A percentile compares a stretch with the other conserved stretches of the same genome.
These are phyloP conservation scores for Cymbopogon citratus DNA, from an alignment of 176 grass and related monocot species.

Conservation along the genomic window DNA sequence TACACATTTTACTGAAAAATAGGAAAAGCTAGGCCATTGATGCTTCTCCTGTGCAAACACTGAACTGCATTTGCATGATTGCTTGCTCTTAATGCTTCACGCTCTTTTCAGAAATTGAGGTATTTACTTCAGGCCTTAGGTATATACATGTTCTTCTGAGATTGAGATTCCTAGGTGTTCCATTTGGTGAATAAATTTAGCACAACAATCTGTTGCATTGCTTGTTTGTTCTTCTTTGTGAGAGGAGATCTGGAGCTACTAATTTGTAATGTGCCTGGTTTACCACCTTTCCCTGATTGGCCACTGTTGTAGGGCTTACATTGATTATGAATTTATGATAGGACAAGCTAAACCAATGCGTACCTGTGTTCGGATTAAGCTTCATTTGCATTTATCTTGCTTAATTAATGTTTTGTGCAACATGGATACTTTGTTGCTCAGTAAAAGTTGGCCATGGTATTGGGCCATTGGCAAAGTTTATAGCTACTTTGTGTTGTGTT, in stretches of 20 bases:
- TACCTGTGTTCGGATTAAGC: not conserved
- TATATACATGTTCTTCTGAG: not conserved
- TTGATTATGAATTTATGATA: not conserved
- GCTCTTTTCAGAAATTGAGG: not conserved
- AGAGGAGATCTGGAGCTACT: not conserved
- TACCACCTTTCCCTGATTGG: not conserved
- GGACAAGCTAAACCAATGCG: not conserved
- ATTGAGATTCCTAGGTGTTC: constrained; percentile 5
- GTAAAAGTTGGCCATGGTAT: not conserved
- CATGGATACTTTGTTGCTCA: not conserved
- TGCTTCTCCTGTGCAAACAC: not conserved
- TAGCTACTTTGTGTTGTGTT: not conserved
- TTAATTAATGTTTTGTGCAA: not conserved
- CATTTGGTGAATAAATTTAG: constrained; percentile 30
- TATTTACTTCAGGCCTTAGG: not conserved
- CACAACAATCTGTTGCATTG: not conserved
- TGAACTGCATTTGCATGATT: not conserved
- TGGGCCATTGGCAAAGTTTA: not conserved
- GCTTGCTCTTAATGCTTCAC: not conserved
- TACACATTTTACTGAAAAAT: not conserved
- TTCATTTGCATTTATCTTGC: not conserved
- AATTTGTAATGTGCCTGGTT: not conserved
- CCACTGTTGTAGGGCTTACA: not conserved
- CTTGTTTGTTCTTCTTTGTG: not conserved
- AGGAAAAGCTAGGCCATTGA: not conserved